phyloP scores from a whole-genome alignment of 495 filamentous ascomycete species.

The Cercophora scortea region DNA sequence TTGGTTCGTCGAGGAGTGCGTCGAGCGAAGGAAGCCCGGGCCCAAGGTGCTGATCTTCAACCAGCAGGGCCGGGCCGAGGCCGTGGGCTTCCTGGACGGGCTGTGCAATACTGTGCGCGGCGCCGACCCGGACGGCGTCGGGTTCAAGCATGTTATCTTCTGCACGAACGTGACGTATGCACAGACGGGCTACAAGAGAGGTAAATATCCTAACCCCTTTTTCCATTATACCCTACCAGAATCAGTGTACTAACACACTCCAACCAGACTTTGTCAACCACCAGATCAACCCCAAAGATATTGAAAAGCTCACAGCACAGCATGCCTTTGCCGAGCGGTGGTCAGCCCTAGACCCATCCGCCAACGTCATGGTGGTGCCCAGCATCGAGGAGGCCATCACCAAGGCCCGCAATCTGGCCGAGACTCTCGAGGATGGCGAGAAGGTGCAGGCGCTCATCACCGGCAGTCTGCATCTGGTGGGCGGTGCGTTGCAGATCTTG shows the following conservation, averaged over 20 bases:
- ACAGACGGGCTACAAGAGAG: constrained; percentile 55
- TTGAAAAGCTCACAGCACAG: constrained; percentile 67
- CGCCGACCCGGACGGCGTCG: constrained; percentile 29
- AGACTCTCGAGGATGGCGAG: constrained; percentile 15
- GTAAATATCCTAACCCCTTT: constrained; percentile 10
- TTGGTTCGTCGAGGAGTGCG: constrained; percentile 61
- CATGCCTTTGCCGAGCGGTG: constrained; percentile 65
- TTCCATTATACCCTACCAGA: not conserved
- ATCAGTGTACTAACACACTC: not conserved
- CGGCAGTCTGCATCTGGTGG: constrained; percentile 55
- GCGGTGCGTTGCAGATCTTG: constrained; percentile 46
- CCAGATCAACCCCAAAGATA: constrained; percentile 57
- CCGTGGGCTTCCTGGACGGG: constrained; percentile 57
- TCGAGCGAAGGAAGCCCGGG: constrained; percentile 24
- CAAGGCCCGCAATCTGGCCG: constrained; percentile 47
- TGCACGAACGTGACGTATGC: constrained; percentile 82
- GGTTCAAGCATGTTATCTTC: constrained; percentile 79
- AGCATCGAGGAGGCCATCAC: constrained; percentile 85
- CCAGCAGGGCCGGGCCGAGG: constrained; percentile 83
- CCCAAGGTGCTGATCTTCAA: constrained; percentile 84
- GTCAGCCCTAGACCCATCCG: constrained; percentile 53
- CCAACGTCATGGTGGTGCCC: constrained; percentile 55
- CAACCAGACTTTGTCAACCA: constrained; percentile 62
- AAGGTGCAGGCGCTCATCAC: constrained; percentile 47
- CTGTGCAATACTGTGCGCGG: constrained; percentile 48